phyloP scores from a whole-genome alignment of 768 basidiomycete genomes.

The Phaffia australis region DNA sequence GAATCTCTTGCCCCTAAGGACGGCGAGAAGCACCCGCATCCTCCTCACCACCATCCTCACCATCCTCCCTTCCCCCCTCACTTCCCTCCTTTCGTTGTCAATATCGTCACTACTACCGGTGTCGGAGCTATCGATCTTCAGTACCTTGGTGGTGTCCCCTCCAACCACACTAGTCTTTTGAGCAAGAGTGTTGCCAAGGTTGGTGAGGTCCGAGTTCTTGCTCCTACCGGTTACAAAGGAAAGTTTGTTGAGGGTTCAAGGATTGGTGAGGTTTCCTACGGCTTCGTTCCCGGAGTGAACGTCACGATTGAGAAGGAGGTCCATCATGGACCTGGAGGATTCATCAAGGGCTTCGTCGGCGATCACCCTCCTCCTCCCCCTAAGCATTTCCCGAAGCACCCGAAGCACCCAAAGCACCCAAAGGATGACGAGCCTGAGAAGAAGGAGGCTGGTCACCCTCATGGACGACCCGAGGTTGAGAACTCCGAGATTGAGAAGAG shows the following conservation, averaged over 20 bases:
- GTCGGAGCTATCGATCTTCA: constrained; percentile 13
- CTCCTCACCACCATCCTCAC: constrained; percentile 52
- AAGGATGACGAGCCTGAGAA: not conserved
- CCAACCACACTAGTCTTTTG: constrained; percentile 13
- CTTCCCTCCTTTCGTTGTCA: constrained; percentile 27
- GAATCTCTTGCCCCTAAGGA: not conserved
- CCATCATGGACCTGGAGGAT: constrained; percentile 20
- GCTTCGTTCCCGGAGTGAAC: not conserved
- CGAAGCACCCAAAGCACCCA: constrained; percentile 13
- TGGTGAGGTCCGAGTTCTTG: constrained; percentile 5
- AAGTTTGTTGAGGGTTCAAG: constrained; percentile 18
- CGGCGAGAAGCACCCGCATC: not conserved
- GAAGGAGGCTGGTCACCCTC: too few species aligned
- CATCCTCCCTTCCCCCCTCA: constrained; percentile 35
- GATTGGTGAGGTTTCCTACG: constrained; percentile 14
- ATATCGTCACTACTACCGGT: constrained; percentile 11
- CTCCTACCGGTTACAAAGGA: constrained; percentile 22
- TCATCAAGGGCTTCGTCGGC: constrained; percentile 26
- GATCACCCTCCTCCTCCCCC: constrained; percentile 24
- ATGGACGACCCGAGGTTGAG: not conserved
- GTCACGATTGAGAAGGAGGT: constrained; percentile 20
- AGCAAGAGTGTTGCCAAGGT: constrained; percentile 8
- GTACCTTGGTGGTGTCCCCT: constrained; percentile 13
- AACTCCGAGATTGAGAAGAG: not conserved
- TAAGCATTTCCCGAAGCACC: constrained; percentile 28